These are phyloP conservation scores for Hypoxylon fragiforme DNA, from an alignment of 495 filamentous ascomycete genomes.

Conservation along the genomic window DNA sequence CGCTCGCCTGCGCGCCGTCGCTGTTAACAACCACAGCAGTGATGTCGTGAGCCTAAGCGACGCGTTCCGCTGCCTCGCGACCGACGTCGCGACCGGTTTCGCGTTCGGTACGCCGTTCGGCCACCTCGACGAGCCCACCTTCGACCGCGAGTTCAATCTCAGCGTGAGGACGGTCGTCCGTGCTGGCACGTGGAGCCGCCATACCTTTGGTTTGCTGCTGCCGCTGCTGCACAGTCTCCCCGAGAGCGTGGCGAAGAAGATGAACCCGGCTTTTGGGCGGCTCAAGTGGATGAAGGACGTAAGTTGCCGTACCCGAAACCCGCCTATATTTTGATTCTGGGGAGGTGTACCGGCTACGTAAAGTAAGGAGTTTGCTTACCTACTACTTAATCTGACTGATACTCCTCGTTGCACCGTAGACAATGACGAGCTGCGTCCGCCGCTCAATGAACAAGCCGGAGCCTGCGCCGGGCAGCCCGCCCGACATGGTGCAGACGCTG, in stretches of 20 bases:
- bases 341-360: background rate
- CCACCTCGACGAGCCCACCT: conserved; percentile 39
- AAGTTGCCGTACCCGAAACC: conserved; percentile 8
- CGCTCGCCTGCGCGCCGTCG: conserved; percentile 21
- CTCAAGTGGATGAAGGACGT: conserved; percentile 30
- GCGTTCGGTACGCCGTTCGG: conserved; percentile 39
- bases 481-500: conserved; percentile 36
- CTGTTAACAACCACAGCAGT: too few species aligned
- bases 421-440: conserved; percentile 24
- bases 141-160: conserved; percentile 31
- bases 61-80: conserved; percentile 41
- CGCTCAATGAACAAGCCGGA: conserved; percentile 29
- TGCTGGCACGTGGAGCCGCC: conserved; percentile 18
- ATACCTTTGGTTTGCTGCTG: conserved; percentile 14
- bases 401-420: too few species aligned
- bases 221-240: conserved; percentile 20
- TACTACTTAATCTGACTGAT: too few species aligned
- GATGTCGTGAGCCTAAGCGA: conserved; percentile 35
- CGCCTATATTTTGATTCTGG: too few species aligned
- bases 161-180: conserved; percentile 15
- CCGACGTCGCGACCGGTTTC: conserved; percentile 43
- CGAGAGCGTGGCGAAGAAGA: conserved; percentile 17
- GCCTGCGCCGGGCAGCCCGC: conserved; percentile 11
- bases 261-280: conserved; percentile 20
- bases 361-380: background rate